These are phyloP conservation scores for Suillus spraguei DNA, from an alignment of 768 basidiomycete species.

Conservation along the genomic window DNA sequence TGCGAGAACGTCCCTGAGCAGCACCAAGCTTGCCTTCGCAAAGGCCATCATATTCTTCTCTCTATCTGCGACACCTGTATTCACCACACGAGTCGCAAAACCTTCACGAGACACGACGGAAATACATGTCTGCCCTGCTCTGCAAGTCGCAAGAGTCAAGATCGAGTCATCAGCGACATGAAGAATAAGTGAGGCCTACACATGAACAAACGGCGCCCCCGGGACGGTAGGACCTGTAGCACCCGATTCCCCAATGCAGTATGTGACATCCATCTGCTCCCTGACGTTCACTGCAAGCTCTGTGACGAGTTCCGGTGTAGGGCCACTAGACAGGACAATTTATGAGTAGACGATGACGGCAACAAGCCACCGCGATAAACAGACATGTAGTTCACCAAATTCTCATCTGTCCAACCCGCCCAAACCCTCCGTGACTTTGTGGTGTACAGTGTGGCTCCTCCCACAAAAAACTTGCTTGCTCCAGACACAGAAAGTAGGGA, in stretches of 20 bases:
- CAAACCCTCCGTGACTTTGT: constrained; percentile 16
- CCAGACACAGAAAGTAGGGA: constrained; percentile 21
- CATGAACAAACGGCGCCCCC: constrained; percentile 9
- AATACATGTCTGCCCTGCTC: constrained; percentile 16
- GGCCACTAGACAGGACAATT: constrained; percentile 15
- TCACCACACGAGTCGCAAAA: constrained; percentile 17
- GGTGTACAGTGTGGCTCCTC: constrained; percentile 24
- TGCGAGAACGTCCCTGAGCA: constrained; percentile 19
- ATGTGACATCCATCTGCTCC: constrained; percentile 19
- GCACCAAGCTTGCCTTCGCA: constrained; percentile 17
- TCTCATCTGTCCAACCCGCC: constrained; percentile 24
- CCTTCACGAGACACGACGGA: constrained; percentile 16
- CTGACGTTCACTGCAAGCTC: constrained; percentile 19
- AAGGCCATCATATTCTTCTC: constrained; percentile 25
- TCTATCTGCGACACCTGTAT: constrained; percentile 18
- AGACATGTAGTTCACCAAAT: constrained; percentile 19
- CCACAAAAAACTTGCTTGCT: constrained; percentile 21
- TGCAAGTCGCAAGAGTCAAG: neutral
- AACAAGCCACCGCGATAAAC: neutral
- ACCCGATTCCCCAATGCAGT: constrained; percentile 23
- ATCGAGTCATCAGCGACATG: neutral
- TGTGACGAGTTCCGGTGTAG: constrained; percentile 20
- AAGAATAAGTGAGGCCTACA: constrained; percentile 13
- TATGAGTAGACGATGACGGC: neutral
- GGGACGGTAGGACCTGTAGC: constrained; percentile 22